A percentile compares a stretch with the other conserved stretches of the same genome.
These are phyloP conservation scores for Taiozyma sp. DNA, from an alignment of 1,139 yeast species.

Conservation along the genomic window DNA sequence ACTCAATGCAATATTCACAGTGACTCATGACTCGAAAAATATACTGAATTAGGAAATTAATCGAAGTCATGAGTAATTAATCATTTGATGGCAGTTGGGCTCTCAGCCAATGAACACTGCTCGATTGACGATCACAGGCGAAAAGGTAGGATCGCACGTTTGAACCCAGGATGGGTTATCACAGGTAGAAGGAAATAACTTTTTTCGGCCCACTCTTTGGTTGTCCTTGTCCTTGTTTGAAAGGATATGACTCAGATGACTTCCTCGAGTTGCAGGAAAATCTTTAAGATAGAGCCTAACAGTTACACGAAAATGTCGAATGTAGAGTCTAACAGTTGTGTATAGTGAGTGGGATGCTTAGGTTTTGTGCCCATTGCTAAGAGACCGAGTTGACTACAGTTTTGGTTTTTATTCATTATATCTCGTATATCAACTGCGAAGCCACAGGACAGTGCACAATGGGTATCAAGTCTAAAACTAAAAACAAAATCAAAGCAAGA, in stretches of 20 bases:
- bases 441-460: not conserved
- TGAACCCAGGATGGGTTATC: not conserved
- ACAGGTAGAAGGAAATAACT: too few relatives aligned
- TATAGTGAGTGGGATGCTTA: too few relatives aligned
- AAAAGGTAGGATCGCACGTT: not conserved
- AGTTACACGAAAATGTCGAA: too few relatives aligned
- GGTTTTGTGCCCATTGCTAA: not conserved
- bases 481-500: not conserved
- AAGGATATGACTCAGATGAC: too few relatives aligned
- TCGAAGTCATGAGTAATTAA: not conserved
- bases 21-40: not conserved
- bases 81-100: not conserved
- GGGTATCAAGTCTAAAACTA: not conserved
- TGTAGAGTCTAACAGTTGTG: too few relatives aligned
- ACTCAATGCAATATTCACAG: not conserved
- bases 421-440: not conserved
- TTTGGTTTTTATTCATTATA: too few relatives aligned
- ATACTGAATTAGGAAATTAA: not conserved
- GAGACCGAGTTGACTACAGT: not conserved
- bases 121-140: not conserved
- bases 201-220: too few relatives aligned
- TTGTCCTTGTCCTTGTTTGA: too few relatives aligned
- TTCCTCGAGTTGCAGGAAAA: too few relatives aligned
- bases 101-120: not conserved
- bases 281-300: too few relatives aligned